phyloP scores from a whole-genome alignment of 768 basidiomycete genomes.

The Heimioporus sp. region DNA sequence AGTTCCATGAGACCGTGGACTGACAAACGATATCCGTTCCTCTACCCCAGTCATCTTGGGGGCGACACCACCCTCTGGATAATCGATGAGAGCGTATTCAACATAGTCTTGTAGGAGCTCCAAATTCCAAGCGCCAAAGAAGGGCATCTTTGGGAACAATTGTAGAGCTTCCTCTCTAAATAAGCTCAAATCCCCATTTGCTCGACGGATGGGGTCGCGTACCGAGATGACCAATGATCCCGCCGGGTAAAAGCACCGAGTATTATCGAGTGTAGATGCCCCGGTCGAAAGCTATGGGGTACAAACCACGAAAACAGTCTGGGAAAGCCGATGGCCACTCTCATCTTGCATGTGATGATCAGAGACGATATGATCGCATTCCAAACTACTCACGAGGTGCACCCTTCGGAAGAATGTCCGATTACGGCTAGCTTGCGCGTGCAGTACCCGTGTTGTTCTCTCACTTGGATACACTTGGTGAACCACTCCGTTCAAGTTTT shows the following conservation, averaged over 20 bases:
- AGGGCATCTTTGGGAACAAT: constrained; percentile 50
- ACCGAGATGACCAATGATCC: constrained; percentile 63
- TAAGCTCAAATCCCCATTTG: background rate
- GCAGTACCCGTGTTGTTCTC: too few relatives aligned
- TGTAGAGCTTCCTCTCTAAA: constrained; percentile 58
- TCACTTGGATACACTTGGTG: too few relatives aligned
- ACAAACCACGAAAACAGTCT: constrained; percentile 68
- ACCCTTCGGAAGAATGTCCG: too few relatives aligned
- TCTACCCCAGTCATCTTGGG: constrained; percentile 68
- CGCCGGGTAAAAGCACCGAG: constrained; percentile 56
- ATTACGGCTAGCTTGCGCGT: too few relatives aligned
- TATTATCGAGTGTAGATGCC: constrained; percentile 13
- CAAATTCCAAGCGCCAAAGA: constrained; percentile 73
- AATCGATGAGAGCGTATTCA: constrained; percentile 48
- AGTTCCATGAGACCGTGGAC: too few relatives aligned
- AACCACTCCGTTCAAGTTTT: too few relatives aligned
- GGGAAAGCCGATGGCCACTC: constrained; percentile 63
- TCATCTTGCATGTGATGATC: constrained; percentile 39
- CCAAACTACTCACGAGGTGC: too few relatives aligned
- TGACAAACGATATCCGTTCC: constrained; percentile 62
- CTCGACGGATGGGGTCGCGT: constrained; percentile 4
- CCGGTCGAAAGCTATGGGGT: constrained; percentile 4
- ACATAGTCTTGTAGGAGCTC: constrained; percentile 59
- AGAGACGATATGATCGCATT: too few relatives aligned
- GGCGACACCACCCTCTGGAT: constrained; percentile 38